Conservation (phyloP, 371 early-diverging fungal genomes). For the Syncephalis plumigaleata region DNA sequence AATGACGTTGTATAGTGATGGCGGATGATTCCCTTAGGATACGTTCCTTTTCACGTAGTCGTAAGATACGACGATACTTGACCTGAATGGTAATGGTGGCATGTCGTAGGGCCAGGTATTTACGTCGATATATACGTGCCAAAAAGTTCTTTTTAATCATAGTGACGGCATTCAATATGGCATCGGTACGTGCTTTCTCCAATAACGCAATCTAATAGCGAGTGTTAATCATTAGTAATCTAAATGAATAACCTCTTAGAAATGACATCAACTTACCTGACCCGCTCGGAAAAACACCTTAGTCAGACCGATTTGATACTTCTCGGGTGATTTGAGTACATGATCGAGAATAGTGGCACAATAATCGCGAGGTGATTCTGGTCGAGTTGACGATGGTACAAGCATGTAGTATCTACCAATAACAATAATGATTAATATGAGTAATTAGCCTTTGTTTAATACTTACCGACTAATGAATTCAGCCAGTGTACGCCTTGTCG, state of each 20-base stretch:
- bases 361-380: conserved; percentile 29
- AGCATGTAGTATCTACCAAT: conserved; percentile 56
- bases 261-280: conserved; percentile 23
- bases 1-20: conserved; percentile 45
- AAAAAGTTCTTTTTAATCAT: conserved; percentile 82
- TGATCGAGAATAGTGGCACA: conserved; percentile 46
- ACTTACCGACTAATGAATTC: conserved; percentile 77
- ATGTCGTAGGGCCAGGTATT: conserved; percentile 37
- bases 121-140: conserved; percentile 46
- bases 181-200: conserved; percentile 75
- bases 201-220: conserved; percentile 51
- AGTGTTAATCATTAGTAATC: conserved; percentile 6
- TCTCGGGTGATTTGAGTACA: conserved; percentile 53
- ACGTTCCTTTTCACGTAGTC: no score
- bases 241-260: conserved; percentile 6
- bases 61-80: conserved; percentile 13
- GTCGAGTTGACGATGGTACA: conserved; percentile 54
- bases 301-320: conserved; percentile 91
- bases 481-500: conserved; percentile 74
- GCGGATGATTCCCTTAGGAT: conserved; percentile 21
- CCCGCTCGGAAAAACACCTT: conserved; percentile 99
- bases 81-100: conserved; percentile 37
- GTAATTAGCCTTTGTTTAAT: background rate
- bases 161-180: conserved; percentile 60
- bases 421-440: background rate